phyloP scores from a whole-genome alignment of 2,329 filamentous ascomycete species.

The Phaeophleospora eucalypticola region DNA sequence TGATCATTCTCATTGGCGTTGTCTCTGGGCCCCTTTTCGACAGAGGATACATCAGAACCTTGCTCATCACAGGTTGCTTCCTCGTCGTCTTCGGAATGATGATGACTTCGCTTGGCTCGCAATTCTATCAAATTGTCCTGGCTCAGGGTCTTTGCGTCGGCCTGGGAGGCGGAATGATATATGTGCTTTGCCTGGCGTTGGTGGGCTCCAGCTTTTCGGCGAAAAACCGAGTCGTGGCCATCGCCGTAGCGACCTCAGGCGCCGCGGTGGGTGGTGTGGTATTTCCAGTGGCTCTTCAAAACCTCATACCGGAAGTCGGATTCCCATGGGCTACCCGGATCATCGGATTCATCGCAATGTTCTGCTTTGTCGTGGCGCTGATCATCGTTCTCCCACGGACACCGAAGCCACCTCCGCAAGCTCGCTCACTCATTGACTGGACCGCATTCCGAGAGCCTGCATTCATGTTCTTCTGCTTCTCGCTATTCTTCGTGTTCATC shows the following conservation, averaged over 20 bases:
- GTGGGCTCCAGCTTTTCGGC: conserved; percentile 62
- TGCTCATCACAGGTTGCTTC: conserved; percentile 36
- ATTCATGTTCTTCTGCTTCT: conserved; percentile 15
- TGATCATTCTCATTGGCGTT: conserved; percentile 48
- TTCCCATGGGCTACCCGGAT: conserved; percentile 53
- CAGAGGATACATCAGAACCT: conserved; percentile 35
- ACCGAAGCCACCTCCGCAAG: background rate
- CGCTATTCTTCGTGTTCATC: conserved; percentile 39
- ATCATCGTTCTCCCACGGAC: conserved; percentile 1
- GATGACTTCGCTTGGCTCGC: conserved; percentile 45
- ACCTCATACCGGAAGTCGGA: conserved; percentile 48
- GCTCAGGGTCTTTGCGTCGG: conserved; percentile 48
- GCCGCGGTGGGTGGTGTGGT: conserved; percentile 43
- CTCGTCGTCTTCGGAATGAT: conserved; percentile 48
- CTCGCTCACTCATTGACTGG: background rate
- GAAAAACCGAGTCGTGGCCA: conserved; percentile 52
- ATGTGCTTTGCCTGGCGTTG: conserved; percentile 59
- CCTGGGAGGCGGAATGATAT: conserved; percentile 49
- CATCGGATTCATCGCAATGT: conserved; percentile 43
- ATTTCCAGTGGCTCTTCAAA: conserved; percentile 52
- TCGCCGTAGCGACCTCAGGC: conserved; percentile 56
- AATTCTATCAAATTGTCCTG: conserved; percentile 50
- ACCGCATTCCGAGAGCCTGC: conserved; percentile 19
- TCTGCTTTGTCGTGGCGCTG: conserved; percentile 7
- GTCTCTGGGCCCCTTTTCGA: conserved; percentile 50